Evolutionary conservation across 192 early-diverging fungal species (phyloP).

Genomic region (Backusella tarrabulga): DNA sequence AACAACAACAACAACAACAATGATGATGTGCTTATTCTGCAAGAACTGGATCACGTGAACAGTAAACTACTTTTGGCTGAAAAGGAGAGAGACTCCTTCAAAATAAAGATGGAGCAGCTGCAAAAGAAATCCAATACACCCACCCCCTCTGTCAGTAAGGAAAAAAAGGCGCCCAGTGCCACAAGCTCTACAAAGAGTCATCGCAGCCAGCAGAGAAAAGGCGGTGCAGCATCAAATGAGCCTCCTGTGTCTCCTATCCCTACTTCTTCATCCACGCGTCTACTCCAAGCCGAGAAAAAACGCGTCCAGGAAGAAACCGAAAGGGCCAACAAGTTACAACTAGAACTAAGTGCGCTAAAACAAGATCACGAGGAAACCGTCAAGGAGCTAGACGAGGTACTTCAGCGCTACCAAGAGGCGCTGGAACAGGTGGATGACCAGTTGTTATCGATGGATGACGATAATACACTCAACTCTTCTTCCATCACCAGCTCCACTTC

Average conservation of each 20-base stretch:
- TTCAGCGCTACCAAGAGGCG: slow-evolving; percentile 21
- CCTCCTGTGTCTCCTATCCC: background rate
- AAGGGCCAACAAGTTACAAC: slow-evolving; percentile 1
- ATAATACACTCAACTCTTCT: background rate
- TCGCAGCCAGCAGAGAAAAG: background rate
- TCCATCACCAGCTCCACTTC: background rate
- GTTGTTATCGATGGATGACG: background rate
- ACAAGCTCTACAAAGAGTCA: background rate
- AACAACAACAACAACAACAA: background rate
- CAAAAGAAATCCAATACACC: background rate
- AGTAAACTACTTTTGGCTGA: slow-evolving; percentile 9
- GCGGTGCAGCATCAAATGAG: background rate
- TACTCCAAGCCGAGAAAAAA: background rate
- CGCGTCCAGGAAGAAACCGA: slow-evolving; percentile 15
- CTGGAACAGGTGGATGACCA: slow-evolving; percentile 4
- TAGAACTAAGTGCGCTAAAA: background rate
- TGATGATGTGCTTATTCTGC: slow-evolving; percentile 8
- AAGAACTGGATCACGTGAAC: slow-evolving; percentile 19
- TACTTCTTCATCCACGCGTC: background rate
- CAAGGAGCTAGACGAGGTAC: slow-evolving; percentile 20
- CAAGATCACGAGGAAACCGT: slow-evolving; percentile 8
- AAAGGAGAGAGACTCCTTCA: slow-evolving; percentile 11
- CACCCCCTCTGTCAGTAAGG: background rate
- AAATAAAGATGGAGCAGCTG: slow-evolving; percentile 6
- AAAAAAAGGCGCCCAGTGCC: background rate